phyloP scores from a whole-genome alignment of 306 rosid genomes.

The Prinsepia uniflora region DNA sequence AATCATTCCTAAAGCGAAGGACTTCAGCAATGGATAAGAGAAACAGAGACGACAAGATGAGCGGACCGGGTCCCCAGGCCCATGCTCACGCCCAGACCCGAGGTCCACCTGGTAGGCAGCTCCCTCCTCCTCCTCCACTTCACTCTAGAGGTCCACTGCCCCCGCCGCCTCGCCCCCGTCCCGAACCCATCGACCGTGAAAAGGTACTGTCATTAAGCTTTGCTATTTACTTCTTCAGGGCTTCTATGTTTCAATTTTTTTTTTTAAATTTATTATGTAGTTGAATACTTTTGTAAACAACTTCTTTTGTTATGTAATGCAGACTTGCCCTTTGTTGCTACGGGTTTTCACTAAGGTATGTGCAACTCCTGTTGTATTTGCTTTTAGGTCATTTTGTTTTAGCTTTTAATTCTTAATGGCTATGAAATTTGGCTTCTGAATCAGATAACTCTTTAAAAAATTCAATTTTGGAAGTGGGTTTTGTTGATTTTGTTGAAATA shows the following conservation, averaged over 20 bases:
- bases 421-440: not conserved
- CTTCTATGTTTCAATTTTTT: not conserved
- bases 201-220: conserved; percentile 19
- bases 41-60: conserved; percentile 40
- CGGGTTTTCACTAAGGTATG: conserved; percentile 90
- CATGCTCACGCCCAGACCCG: conserved; percentile 23
- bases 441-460: not conserved
- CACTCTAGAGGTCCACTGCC: conserved; percentile 41
- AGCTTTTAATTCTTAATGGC: not conserved
- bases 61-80: conserved; percentile 10
- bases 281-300: not conserved
- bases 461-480: conserved; percentile 5
- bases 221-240: not conserved
- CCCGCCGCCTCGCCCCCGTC: conserved; percentile 33
- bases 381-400: not conserved
- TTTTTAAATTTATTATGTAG: not conserved
- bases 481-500: not conserved
- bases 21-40: conserved; percentile 39
- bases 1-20: not conserved
- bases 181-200: conserved; percentile 50
- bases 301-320: conserved; percentile 9
- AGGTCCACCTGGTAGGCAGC: conserved; percentile 6
- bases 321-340: conserved; percentile 91
- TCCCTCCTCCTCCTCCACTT: conserved; percentile 28
- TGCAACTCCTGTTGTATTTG: not conserved